Conservation (phyloP, 768 basidiomycete genomes). For the Phaeotremella skinneri region DNA sequence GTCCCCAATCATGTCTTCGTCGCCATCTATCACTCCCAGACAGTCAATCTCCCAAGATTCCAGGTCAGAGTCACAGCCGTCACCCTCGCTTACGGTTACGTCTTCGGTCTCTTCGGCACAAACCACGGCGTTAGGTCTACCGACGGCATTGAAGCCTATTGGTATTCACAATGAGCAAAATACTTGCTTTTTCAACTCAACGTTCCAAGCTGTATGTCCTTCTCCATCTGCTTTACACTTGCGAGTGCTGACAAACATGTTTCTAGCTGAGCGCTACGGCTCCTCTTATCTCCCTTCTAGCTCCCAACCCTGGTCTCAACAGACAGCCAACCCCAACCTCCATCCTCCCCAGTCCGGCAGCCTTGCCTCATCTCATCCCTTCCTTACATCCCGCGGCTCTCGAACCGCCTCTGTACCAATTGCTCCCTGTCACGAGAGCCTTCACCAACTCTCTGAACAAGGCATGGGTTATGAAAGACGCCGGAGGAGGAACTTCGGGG, state of each 20-base stretch:
- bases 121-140: conserved; percentile 12
- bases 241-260: not conserved
- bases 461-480: conserved; percentile 50
- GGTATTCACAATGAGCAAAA: conserved; percentile 53
- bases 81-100: conserved; percentile 1
- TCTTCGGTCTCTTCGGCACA: not conserved
- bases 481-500: conserved; percentile 37
- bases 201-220: conserved; percentile 67
- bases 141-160: conserved; percentile 43
- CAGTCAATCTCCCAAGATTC: conserved; percentile 15
- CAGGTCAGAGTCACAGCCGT: conserved; percentile 1
- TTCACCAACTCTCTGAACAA: conserved; percentile 41
- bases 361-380: conserved; percentile 36
- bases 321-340: conserved; percentile 41
- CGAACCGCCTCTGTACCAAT: conserved; percentile 42
- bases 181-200: conserved; percentile 96
- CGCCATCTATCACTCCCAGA: conserved; percentile 19
- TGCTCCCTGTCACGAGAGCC: conserved; percentile 47
- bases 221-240: not conserved
- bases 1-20: conserved; percentile 10
- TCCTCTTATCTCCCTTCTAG: conserved; percentile 36
- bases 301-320: conserved; percentile 31
- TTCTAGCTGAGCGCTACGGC: conserved; percentile 54
- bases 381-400: conserved; percentile 40
- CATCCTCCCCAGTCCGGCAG: conserved; percentile 27